Evolutionary conservation across 192 early-diverging fungal species (phyloP).

Genomic region (Coemansia sp.): DNA sequence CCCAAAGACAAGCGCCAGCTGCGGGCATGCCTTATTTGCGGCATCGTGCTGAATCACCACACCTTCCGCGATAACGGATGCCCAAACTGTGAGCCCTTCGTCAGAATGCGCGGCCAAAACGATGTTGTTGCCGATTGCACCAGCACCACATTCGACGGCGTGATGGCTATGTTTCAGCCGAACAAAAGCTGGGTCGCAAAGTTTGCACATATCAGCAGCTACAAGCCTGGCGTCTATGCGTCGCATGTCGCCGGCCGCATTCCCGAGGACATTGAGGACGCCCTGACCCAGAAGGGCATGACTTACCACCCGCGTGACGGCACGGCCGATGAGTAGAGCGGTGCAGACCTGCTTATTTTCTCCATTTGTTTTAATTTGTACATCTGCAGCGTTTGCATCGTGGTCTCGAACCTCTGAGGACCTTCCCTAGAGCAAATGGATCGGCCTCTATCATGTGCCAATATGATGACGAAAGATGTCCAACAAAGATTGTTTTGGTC

Average conservation of each 20-base stretch:
- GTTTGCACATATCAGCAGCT: conserved; percentile 60
- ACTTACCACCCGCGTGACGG: conserved; percentile 73
- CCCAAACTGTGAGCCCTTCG: conserved; percentile 81
- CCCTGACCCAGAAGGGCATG: conserved; percentile 67
- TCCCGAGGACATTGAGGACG: conserved; percentile 76
- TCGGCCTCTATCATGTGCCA: not conserved
- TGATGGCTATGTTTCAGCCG: conserved; percentile 75
- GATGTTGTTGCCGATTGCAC: conserved; percentile 77
- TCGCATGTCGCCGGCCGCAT: conserved; percentile 72
- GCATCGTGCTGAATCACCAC: conserved; percentile 74
- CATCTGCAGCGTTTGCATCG: too few relatives aligned
- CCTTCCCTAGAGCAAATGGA: not conserved
- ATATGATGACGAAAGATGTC: too few relatives aligned
- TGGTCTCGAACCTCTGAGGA: not conserved
- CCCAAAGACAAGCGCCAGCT: conserved; percentile 73
- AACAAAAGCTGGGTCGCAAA: conserved; percentile 76
- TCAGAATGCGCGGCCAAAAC: conserved; percentile 66
- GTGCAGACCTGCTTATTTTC: not conserved
- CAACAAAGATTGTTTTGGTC: too few relatives aligned
- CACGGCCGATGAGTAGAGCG: conserved; percentile 47
- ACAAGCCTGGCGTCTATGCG: conserved; percentile 73
- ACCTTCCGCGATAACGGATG: conserved; percentile 74
- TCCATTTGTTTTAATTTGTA: not conserved
- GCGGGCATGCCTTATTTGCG: conserved; percentile 80
- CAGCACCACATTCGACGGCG: conserved; percentile 73